phyloP scores from a whole-genome alignment of 352 stramenopile species.

The Plasmopara halstedii region DNA sequence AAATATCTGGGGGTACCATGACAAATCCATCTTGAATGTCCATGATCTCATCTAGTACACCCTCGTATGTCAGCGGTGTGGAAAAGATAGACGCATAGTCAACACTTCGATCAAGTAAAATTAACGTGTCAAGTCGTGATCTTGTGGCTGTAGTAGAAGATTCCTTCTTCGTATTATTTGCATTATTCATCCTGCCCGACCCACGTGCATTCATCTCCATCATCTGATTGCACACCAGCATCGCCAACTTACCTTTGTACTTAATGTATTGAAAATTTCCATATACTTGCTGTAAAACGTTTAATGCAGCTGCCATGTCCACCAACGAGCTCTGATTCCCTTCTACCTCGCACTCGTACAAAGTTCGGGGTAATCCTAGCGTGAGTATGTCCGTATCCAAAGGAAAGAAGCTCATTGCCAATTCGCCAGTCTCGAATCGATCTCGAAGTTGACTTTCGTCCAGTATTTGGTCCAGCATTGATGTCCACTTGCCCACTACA shows the following conservation, averaged over 20 bases:
- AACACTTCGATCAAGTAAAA: constrained; percentile 62
- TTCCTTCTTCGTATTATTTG: not conserved
- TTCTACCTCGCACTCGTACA: constrained; percentile 44
- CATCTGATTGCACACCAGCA: constrained; percentile 57
- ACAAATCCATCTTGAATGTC: constrained; percentile 56
- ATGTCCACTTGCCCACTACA: constrained; percentile 42
- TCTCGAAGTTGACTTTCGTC: constrained; percentile 25
- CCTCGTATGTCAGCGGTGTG: constrained; percentile 66
- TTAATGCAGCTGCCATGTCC: constrained; percentile 40
- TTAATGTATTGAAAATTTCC: constrained; percentile 61
- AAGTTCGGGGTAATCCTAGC: constrained; percentile 39
- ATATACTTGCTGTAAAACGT: constrained; percentile 48
- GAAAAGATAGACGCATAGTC: constrained; percentile 64
- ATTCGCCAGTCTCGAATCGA: constrained; percentile 30
- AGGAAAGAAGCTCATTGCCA: constrained; percentile 49
- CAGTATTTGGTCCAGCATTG: constrained; percentile 40
- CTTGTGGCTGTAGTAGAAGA: not conserved
- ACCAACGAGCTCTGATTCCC: constrained; percentile 42
- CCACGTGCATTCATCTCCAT: constrained; percentile 36
- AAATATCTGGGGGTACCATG: constrained; percentile 26
- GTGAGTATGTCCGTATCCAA: constrained; percentile 54
- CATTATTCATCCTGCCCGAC: constrained; percentile 9
- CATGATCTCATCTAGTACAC: constrained; percentile 56
- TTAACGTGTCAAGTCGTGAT: constrained; percentile 43
- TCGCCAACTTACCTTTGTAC: constrained; percentile 70